Conservation (phyloP, 768 basidiomycete species). For the Lentinula sp. region DNA sequence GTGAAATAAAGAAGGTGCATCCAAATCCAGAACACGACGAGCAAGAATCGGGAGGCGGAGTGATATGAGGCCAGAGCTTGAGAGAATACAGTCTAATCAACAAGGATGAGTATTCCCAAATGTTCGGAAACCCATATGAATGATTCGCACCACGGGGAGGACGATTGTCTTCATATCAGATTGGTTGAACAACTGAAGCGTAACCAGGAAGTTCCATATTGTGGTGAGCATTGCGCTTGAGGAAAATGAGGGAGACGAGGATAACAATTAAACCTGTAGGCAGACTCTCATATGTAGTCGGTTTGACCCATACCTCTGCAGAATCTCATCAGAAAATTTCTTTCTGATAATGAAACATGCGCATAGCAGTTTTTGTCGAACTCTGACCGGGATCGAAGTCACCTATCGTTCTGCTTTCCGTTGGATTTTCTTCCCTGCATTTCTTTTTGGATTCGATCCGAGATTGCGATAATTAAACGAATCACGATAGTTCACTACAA, state of each 20-base stretch:
- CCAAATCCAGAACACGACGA: constrained; percentile 31
- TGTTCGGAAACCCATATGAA: background rate
- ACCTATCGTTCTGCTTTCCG: too few relatives aligned
- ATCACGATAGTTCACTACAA: too few relatives aligned
- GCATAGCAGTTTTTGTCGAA: background rate
- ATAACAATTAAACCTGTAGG: background rate
- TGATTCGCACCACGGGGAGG: background rate
- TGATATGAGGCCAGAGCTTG: background rate
- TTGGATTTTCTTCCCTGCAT: too few relatives aligned
- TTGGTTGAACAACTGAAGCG: background rate
- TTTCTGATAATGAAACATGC: background rate
- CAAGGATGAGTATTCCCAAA: background rate
- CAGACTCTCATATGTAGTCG: background rate
- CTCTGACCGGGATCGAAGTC: too few relatives aligned
- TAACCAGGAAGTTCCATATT: background rate
- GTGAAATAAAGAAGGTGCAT: constrained; percentile 30
- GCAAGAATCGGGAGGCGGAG: constrained; percentile 4
- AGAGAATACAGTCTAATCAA: background rate
- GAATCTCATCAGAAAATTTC: background rate
- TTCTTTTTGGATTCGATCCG: too few relatives aligned
- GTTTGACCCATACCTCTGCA: background rate
- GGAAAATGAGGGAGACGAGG: background rate
- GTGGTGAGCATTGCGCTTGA: background rate
- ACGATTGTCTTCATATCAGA: constrained; percentile 3
- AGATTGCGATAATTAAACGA: too few relatives aligned